Percentiles rank a stretch among this genome's conserved stretches.
phyloP scores from a whole-genome alignment of 768 basidiomycete species.

The Rickenella mellea region DNA sequence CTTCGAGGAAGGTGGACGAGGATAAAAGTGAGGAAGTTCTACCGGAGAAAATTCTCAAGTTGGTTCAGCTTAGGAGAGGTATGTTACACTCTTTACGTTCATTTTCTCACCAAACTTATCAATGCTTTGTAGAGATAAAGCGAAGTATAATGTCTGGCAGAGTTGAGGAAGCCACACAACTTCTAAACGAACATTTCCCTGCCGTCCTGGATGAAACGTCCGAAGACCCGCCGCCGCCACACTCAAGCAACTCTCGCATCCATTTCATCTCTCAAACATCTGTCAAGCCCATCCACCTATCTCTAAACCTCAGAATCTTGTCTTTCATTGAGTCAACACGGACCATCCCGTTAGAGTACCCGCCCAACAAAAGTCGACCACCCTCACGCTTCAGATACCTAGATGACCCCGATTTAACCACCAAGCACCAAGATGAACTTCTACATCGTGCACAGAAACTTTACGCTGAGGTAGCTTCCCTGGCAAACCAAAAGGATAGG shows the following conservation, averaged over 20 bases:
- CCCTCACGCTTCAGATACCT: conserved; percentile 1
- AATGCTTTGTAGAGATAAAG: conserved; percentile 48
- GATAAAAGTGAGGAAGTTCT: conserved; percentile 11
- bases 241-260: neutral
- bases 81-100: conserved; percentile 11
- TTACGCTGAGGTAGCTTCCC: conserved; percentile 46
- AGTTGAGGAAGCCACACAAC: conserved; percentile 59
- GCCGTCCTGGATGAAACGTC: conserved; percentile 39
- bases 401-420: too few species aligned
- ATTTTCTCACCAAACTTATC: conserved; percentile 8
- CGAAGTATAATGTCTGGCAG: conserved; percentile 61
- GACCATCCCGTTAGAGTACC: conserved; percentile 50
- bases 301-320: conserved; percentile 79
- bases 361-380: conserved; percentile 12
- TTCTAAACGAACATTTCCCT: conserved; percentile 70
- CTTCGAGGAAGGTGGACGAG: conserved; percentile 23
- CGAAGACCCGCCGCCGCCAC: neutral
- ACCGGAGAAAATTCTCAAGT: conserved; percentile 30
- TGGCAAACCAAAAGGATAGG: conserved; percentile 48
- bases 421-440: conserved; percentile 34
- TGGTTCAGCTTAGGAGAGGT: conserved; percentile 49
- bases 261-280: conserved; percentile 52
- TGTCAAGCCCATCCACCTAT: conserved; percentile 63
- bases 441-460: conserved; percentile 59
- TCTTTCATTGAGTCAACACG: conserved; percentile 83